Base-by-base conservation (phyloP, 148 eudicot genomes). In the Chenopodium suecicum region DNA sequence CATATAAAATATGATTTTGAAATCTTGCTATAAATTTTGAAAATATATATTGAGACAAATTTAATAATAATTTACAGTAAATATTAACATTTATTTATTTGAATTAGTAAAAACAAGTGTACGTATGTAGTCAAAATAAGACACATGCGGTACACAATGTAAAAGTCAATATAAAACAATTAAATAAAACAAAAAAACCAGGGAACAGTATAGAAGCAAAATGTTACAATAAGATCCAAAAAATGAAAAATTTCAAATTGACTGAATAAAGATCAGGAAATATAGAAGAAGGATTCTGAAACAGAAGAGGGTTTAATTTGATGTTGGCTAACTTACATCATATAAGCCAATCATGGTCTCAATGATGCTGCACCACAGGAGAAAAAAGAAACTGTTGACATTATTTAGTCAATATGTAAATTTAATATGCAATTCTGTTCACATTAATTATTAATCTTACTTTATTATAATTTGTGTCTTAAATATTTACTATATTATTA, bases 271-370 rank as follows among this genome's bases (percentile, higher is more conserved):
- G 64, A 73, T 29, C 44, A 73, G 54, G 62, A 83, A 34, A 73
- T 63, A 83, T 71, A 41, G 44, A 41, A 41, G 44, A 41, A 23
- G n/a, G 27, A 71, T 12, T 71, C 37, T 31, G 67, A n/a, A 47
- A 12, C 71, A 68, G 66, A 74, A 32, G 70, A 54, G 48, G 75
- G 67, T 79, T 65, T 37, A 74, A 83, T 27, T 68, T 70, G 72
- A 83, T 83, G 29, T 54, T 74, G 20, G 58, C 76, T 60, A 84
- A 83, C 75, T 79, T 80, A 75, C 83, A 83, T 79, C 52, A 75
- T 60, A 79, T 83, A 79, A 56, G 82, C 86, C 86, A 83, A 83
- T 75, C 86, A 83, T 75, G 19, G 54, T 67, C 75, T 74, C 70
- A 83, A 74, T 83, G 75, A 66, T 22, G 63, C 11, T 75, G 76